Base-by-base conservation (phyloP, 441 rosid species). In the Gossypium gossypioides region DNA sequence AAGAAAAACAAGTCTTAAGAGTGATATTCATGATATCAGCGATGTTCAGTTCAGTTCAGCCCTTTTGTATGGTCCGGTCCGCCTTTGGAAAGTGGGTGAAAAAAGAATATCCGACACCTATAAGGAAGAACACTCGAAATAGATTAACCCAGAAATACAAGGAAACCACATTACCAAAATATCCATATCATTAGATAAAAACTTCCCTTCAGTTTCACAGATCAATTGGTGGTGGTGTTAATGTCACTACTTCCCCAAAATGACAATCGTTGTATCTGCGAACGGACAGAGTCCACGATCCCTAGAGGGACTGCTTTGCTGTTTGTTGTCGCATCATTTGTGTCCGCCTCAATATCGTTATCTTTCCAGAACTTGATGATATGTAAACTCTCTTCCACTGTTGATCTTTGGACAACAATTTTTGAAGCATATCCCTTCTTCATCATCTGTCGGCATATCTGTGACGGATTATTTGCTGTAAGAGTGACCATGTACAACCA, bases 361-460 rank as follows among this genome's bases (percentile, higher is more conserved):
- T 92, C 96, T 73, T 86, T 81, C 93, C 98, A 95, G 74, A 92
- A 92, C 86, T 92, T 92, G 25, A 92, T 85, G 34, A 95, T 77
- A 58, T 87, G 87, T n/a, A 92, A 92, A 74, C 81, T 91, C 83
- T 95, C 99, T 78, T 95, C 99, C 50, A 89, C 97, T 2, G 98
- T 95, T 55, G 99, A 92, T 74, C 99, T 88, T 79, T 89, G 98
- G 71, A 95, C 82, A 3, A 91, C 74, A 44, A 92, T 89, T 69
- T 91, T 86, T 4, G 93, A 84, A 22, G 82, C 86, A 69, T 84
- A 95, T 6, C 98, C 98, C 70, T 72, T 85, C 72, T 79, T 81
- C 65, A 86, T 84, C 99, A 91, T 92, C 72, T 79, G 75, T 44
- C 76, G 44, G 80, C 98, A 95, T 48, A 95, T 86, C 74, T 88